These are phyloP conservation scores for Vitis hybrid DNA, from an alignment of 177 flowering plant genomes.

Conservation along the genomic window DNA sequence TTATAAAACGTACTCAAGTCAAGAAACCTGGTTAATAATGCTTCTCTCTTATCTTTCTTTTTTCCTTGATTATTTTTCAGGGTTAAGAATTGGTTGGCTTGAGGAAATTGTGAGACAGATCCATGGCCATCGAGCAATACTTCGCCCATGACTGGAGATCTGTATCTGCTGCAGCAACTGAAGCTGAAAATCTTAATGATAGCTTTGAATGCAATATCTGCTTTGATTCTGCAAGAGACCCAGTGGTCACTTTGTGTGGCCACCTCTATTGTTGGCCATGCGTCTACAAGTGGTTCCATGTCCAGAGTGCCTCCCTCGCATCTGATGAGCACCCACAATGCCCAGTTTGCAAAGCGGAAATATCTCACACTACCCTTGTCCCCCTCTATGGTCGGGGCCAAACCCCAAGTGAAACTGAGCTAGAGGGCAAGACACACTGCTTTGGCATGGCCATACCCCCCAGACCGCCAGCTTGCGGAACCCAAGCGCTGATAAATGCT, in stretches of 20 bases:
- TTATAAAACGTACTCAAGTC: too few relatives aligned
- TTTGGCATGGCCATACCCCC: slow-evolving; percentile 36
- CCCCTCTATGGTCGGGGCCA: slow-evolving; percentile 63
- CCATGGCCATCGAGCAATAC: slow-evolving; percentile 35
- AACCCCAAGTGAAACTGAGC: slow-evolving; percentile 17
- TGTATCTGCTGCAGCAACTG: slow-evolving; percentile 14
- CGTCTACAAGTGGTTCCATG: slow-evolving; percentile 62
- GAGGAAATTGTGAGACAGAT: not conserved
- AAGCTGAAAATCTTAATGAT: slow-evolving; percentile 22
- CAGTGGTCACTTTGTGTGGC: slow-evolving; percentile 63
- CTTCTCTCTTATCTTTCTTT: not conserved
- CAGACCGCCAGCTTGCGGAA: slow-evolving; percentile 38
- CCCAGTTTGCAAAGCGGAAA: slow-evolving; percentile 62
- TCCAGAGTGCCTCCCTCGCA: slow-evolving; percentile 40
- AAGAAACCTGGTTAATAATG: not conserved
- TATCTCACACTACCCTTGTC: slow-evolving; percentile 44
- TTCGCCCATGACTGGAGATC: slow-evolving; percentile 32
- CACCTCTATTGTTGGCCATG: slow-evolving; percentile 77
- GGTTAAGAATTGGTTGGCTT: too few relatives aligned
- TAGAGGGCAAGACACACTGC: slow-evolving; percentile 13
- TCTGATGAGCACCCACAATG: slow-evolving; percentile 46
- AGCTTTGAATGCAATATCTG: slow-evolving; percentile 68
- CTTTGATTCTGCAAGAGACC: slow-evolving; percentile 48
- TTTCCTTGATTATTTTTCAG: not conserved
- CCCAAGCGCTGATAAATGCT: slow-evolving; percentile 15